Percentiles rank a stretch among this genome's conserved stretches.
Evolutionary conservation across 148 eudicot genomes (phyloP).

Genomic region (Arbutus unedo): DNA sequence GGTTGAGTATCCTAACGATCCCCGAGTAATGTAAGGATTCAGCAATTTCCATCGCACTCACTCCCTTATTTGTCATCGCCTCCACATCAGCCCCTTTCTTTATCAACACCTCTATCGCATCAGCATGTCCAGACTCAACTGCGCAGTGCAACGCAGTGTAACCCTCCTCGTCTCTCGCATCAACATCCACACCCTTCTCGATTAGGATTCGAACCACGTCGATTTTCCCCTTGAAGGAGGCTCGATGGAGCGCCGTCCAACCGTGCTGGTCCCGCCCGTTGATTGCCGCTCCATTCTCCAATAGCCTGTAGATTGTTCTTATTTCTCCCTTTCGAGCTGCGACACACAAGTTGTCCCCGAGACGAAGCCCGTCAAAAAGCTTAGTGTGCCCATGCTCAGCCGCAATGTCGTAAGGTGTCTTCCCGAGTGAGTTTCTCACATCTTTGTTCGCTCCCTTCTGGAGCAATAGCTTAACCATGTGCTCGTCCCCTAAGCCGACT

Average conservation of each 20-base stretch:
- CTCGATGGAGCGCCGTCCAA: conserved; percentile 49
- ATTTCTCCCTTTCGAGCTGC: conserved; percentile 50
- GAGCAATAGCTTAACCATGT: conserved; percentile 45
- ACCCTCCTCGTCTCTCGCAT: conserved; percentile 42
- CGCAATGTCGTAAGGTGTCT: conserved; percentile 42
- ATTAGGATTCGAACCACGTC: conserved; percentile 32
- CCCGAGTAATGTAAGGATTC: conserved; percentile 40
- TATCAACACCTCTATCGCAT: conserved; percentile 42
- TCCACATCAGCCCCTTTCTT: conserved; percentile 46
- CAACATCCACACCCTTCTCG: conserved; percentile 36
- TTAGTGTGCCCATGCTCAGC: conserved; percentile 40
- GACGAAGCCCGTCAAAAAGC: conserved; percentile 39
- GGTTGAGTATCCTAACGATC: conserved; percentile 33
- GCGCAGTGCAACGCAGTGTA: conserved; percentile 54
- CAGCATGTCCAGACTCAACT: conserved; percentile 45
- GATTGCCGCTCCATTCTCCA: conserved; percentile 39
- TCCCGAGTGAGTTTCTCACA: conserved; percentile 30
- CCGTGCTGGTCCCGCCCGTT: conserved; percentile 49
- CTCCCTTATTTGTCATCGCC: conserved; percentile 37
- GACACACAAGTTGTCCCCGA: conserved; percentile 37
- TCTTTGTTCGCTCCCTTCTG: conserved; percentile 50
- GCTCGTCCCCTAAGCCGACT: conserved; percentile 39
- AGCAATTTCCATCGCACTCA: conserved; percentile 36
- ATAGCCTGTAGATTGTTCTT: conserved; percentile 32
- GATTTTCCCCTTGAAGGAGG: conserved; percentile 38